Base-by-base conservation (phyloP, 345 rosid species). In the Eucalyptus cloeziana region DNA sequence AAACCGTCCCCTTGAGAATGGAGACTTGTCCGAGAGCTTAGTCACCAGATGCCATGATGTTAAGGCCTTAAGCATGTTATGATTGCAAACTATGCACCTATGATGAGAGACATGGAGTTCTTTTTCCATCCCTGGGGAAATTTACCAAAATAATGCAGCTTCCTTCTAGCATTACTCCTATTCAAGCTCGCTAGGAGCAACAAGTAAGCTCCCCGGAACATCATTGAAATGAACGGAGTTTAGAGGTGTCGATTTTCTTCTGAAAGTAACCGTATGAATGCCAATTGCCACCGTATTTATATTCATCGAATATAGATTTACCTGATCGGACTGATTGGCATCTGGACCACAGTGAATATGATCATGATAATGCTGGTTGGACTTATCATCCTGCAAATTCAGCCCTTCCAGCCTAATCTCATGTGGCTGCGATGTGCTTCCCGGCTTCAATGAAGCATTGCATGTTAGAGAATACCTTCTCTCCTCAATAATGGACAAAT, bases 361-460 rank as follows among this genome's bases (percentile, higher is more conserved):
- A 88, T 86, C 90, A 79, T 37, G 83, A 76, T 6, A 40, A 21
- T 37, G 47, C 83, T 76, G 83, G 47, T 76, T 76, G 83, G 83
- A 76, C 14, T 76, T 40, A 21, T 40, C 83, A 37, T 76, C 83
- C 83, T 21, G 83, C 27, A 76, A 76, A 76, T 76, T 76, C 47
- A 76, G 47, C 83, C 47, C 47, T 40, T 76, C 83, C 83, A 76
- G 47, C 47, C 43, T 21, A 76, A 40, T 40, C 5, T 76, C 90
- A 87, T 60, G 90, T 87, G 86, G 89, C 52, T 81, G 85, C 86
- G 92, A 92, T 51, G 97, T 93, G 90, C 93, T 94, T 92, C 90
- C 90, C 2, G 89, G 90, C 95, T 95, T 90, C 69, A 86, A 87
- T 86, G 58, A 67, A 54, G 11, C 81, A 43, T 54, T 49, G 87